Percentiles rank a stretch among this genome's conserved stretches.
Conservation (phyloP, 495 filamentous ascomycete species). For the Daldinia decipiens region DNA sequence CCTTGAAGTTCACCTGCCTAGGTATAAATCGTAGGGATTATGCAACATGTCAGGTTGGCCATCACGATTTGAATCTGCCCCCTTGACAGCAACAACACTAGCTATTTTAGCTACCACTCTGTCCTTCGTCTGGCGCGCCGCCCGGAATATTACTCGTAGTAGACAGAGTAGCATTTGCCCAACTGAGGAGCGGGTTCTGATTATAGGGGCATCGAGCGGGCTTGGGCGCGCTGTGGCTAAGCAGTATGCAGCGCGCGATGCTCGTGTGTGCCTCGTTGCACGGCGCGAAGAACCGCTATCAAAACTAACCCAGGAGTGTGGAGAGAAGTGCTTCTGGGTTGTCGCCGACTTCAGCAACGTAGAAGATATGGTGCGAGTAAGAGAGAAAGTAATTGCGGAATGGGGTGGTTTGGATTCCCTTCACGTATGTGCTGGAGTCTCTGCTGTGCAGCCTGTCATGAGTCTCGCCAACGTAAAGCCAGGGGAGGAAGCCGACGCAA, state of each 20-base stretch:
- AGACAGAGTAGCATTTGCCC: conserved; percentile 23
- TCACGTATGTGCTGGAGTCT: conserved; percentile 46
- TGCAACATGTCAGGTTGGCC: conserved; percentile 17
- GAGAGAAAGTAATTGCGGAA: conserved; percentile 28
- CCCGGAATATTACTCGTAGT: background rate
- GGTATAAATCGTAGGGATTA: too few relatives aligned
- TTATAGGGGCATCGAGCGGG: conserved; percentile 48
- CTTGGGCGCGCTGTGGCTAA: conserved; percentile 42
- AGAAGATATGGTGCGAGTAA: conserved; percentile 41
- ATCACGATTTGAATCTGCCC: background rate
- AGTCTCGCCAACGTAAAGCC: conserved; percentile 34
- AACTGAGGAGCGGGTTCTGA: conserved; percentile 43
- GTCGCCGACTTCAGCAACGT: conserved; percentile 42
- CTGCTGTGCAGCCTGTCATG: conserved; percentile 50
- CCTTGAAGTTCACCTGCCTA: too few relatives aligned
- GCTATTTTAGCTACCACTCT: conserved; percentile 9
- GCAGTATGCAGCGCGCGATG: conserved; percentile 42
- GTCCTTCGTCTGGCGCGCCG: conserved; percentile 6
- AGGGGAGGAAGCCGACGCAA: conserved; percentile 34
- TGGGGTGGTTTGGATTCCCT: conserved; percentile 48
- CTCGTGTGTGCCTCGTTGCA: conserved; percentile 44
- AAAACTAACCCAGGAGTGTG: conserved; percentile 41
- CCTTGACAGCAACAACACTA: conserved; percentile 3
- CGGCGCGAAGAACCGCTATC: conserved; percentile 39
- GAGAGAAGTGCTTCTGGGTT: conserved; percentile 38